Percentiles rank a stretch among this genome's conserved stretches.
phyloP scores from a whole-genome alignment of 345 rosid genomes.

The Acer saccharum region DNA sequence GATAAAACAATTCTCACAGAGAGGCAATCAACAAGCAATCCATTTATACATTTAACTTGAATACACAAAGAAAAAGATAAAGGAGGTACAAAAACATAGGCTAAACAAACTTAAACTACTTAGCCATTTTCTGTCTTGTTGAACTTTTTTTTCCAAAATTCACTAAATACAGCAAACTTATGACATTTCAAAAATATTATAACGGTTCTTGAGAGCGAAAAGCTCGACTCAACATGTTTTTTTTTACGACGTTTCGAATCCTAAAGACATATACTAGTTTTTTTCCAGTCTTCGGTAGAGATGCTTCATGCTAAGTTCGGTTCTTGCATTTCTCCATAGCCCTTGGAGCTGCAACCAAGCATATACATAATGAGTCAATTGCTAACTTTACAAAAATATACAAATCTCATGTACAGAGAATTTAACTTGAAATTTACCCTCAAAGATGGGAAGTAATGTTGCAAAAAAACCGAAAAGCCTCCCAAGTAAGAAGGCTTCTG shows the following conservation, averaged over 20 bases:
- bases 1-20: not conserved
- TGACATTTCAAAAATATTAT: slow-evolving; percentile 21
- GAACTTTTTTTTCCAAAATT: not conserved
- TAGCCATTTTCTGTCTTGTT: slow-evolving; percentile 21
- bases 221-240: slow-evolving; percentile 12
- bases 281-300: slow-evolving; percentile 13
- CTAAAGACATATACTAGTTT: not conserved
- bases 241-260: slow-evolving; percentile 8
- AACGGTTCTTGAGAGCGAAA: slow-evolving; percentile 9
- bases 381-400: not conserved
- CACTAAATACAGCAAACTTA: slow-evolving; percentile 35
- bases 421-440: no score
- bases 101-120: slow-evolving; percentile 24
- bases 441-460: no score
- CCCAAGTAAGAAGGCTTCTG: not conserved
- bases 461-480: not conserved
- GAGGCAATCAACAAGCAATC: slow-evolving; percentile 30
- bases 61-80: slow-evolving; percentile 8
- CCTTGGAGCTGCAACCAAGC: slow-evolving; percentile 51
- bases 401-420: no score
- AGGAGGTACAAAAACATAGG: slow-evolving; percentile 17
- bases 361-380: slow-evolving; percentile 1
- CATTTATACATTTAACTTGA: slow-evolving; percentile 37
- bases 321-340: slow-evolving; percentile 53
- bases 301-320: slow-evolving; percentile 20